Base-by-base conservation (phyloP, 164 flowering plant genomes). In the Macadamia integrifolia region DNA sequence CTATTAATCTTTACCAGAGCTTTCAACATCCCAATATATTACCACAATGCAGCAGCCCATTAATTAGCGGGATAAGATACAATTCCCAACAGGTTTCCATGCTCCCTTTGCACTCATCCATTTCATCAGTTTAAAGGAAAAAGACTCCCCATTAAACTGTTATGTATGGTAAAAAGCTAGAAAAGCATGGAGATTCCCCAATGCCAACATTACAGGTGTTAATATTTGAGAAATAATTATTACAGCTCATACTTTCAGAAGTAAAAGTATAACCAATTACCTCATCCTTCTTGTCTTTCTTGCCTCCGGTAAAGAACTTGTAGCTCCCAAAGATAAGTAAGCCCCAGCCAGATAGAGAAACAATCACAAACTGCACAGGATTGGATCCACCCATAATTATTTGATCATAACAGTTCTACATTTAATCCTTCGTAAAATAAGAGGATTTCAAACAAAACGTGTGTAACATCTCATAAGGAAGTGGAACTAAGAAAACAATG, bases 251-350 rank as follows among this genome's bases (percentile, higher is more conserved):
- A 44, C 40, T 35, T 35, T 35, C 40, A 35, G 40, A 2, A 35
- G 5, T 35, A 35, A 5, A 35, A 35, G 40, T 35, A 35, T 35
- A 35, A 35, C 44, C 23, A 67, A 71, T 40, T 82, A 92, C 98
- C 97, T 90, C 88, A 77, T 83, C 95, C 52, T 81, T 84, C 74
- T 83, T 84, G 53, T 79, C 86, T 28, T 78, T 76, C 72, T 84
- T 84, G 72, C 77, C 85, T 43, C 72, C 65, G 62, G 81, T 75
- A 63, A 83, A 84, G 23, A 70, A 67, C 77, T 84, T 83, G 80
- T 74, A 84, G 40, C 85, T 82, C 14, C 87, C 90, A 76, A 63
- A 84, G 31, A 83, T 18, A 31, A 81, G 72, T 58, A 79, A 67
- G 2, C 85, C 90, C 85, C 88, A 84, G 6, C 87, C 87, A 66